Conservation (phyloP, 1,284 basidiomycete species). For the Ustilago crameri region DNA sequence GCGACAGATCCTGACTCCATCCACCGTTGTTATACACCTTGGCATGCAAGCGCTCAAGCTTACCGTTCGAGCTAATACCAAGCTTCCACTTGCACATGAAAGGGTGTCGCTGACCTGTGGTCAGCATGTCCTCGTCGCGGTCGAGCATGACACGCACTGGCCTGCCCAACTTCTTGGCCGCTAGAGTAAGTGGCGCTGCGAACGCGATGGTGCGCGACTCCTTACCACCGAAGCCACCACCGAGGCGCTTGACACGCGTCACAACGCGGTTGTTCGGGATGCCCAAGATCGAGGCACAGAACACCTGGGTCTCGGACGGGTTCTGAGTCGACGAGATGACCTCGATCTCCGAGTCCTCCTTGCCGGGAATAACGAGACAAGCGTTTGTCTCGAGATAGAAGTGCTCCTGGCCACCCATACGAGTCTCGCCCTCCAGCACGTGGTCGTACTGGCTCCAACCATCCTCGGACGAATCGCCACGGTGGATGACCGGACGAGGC, state of each 20-base stretch:
- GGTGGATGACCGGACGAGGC: constrained; percentile 55
- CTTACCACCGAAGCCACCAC: constrained; percentile 69
- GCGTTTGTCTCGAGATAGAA: constrained; percentile 68
- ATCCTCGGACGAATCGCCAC: constrained; percentile 49
- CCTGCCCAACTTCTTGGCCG: constrained; percentile 64
- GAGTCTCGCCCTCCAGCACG: constrained; percentile 62
- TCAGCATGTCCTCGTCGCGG: constrained; percentile 68
- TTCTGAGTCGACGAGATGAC: constrained; percentile 68
- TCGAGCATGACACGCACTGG: constrained; percentile 68
- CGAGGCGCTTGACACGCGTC: constrained; percentile 65
- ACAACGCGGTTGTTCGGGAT: constrained; percentile 67
- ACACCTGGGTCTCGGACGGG: constrained; percentile 67
- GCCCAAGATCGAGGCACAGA: constrained; percentile 66
- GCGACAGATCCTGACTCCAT: constrained; percentile 67
- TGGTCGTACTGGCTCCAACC: constrained; percentile 53
- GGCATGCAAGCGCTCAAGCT: constrained; percentile 64
- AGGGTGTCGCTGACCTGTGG: constrained; percentile 68
- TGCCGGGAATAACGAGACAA: constrained; percentile 65
- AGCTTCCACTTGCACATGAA: constrained; percentile 67
- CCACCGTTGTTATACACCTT: constrained; percentile 69
- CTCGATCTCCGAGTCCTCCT: constrained; percentile 69
- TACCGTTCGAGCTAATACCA: constrained; percentile 65
- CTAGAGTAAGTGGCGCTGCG: constrained; percentile 59
- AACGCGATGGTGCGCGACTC: constrained; percentile 60
- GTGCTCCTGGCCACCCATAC: constrained; percentile 67